Conservation (phyloP, 257 asterid genomes). For the Agastache rugosa region DNA sequence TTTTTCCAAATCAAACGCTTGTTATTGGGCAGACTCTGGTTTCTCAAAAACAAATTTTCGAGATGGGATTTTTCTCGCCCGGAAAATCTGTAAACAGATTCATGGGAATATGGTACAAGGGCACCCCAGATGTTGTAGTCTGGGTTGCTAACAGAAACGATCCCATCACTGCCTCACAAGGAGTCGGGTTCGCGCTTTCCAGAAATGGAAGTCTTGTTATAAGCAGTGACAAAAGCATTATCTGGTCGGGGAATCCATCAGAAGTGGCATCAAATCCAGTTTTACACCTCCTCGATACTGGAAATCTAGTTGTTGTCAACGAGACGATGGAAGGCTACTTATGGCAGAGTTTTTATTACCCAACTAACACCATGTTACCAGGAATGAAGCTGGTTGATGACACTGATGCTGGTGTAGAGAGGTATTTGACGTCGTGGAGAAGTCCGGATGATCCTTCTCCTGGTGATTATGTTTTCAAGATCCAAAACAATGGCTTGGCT, state of each 20-base stretch:
- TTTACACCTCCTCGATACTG: slow-evolving; percentile 35
- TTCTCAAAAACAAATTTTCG: not conserved
- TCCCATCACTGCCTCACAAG: slow-evolving; percentile 25
- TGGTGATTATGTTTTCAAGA: slow-evolving; percentile 36
- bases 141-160: slow-evolving; percentile 47
- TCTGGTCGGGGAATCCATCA: slow-evolving; percentile 39
- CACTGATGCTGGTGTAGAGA: not conserved
- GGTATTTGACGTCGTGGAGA: slow-evolving; percentile 18
- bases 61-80: not conserved
- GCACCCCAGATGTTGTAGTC: slow-evolving; percentile 33
- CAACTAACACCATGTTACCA: slow-evolving; percentile 1
- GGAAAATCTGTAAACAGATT: not conserved
- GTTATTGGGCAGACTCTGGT: not conserved
- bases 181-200: slow-evolving; percentile 1
- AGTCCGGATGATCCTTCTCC: slow-evolving; percentile 45
- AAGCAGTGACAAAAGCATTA: not conserved
- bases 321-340: not conserved
- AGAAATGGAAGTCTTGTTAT: slow-evolving; percentile 23
- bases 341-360: slow-evolving; percentile 13
- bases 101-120: slow-evolving; percentile 43
- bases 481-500: slow-evolving; percentile 39
- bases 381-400: not conserved
- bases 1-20: not conserved
- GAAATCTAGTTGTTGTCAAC: slow-evolving; percentile 35
- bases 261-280: slow-evolving; percentile 11